phyloP scores from a whole-genome alignment of 257 asterid genomes.

The Rauvolfia tetraphylla region DNA sequence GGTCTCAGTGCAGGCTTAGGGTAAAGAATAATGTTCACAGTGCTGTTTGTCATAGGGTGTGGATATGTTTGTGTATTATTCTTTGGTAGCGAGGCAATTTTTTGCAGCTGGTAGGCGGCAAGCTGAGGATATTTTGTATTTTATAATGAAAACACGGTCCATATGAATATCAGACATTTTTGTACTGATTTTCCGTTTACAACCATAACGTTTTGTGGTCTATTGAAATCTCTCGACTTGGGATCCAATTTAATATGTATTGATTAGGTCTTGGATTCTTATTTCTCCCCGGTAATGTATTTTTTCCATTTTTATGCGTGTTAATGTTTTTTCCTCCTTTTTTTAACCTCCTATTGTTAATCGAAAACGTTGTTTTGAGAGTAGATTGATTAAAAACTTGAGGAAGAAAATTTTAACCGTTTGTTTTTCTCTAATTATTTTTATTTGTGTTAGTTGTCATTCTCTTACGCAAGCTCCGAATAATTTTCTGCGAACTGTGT shows the following conservation, averaged over 20 bases:
- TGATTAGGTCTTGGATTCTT: too few relatives aligned
- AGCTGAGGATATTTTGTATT: conserved; percentile 16
- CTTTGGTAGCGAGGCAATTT: conserved; percentile 20
- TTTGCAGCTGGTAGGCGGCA: conserved; percentile 25
- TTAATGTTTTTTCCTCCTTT: too few relatives aligned
- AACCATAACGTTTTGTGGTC: background rate
- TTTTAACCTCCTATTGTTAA: too few relatives aligned
- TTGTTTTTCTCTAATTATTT: too few relatives aligned
- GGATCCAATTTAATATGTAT: background rate
- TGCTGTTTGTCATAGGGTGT: conserved; percentile 19
- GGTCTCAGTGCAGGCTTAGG: background rate
- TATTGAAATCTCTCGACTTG: background rate
- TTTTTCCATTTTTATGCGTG: too few relatives aligned
- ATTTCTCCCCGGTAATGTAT: too few relatives aligned
- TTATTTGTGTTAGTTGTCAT: too few relatives aligned
- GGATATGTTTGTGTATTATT: conserved; percentile 22
- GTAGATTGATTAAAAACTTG: too few relatives aligned
- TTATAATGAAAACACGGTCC: background rate
- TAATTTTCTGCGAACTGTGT: too few relatives aligned
- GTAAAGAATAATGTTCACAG: background rate
- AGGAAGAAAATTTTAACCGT: too few relatives aligned
- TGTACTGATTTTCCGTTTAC: background rate
- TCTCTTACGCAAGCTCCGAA: too few relatives aligned
- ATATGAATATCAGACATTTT: background rate
- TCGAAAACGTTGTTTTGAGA: too few relatives aligned